Evolutionary conservation across 768 basidiomycete species (phyloP), one percentile per base, ranked within the genome.

Genomic region (Pisolithus orientalis): DNA sequence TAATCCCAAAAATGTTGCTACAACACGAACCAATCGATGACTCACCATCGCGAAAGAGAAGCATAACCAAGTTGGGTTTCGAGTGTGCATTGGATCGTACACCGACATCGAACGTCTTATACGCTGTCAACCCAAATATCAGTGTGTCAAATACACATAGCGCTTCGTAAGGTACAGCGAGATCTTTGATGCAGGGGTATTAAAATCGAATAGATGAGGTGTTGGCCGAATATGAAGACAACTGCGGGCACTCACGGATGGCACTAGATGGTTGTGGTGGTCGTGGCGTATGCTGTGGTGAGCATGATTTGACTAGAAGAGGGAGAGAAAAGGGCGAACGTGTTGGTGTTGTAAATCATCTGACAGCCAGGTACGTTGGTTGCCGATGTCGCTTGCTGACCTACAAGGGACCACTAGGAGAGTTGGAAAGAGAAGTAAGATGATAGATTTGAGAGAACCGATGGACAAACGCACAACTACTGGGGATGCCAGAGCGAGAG

Each of bases 31-130:
- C 31, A 16, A 40, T 3, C 24, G 17, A 34, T 25, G 24, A 68
- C 74, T 52, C 52, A 79, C 81, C 80, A 57, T 82, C 80, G 55
- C 78, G 68, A 25, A 75, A 61, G 8, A 82, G 62, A 17, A 79
- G 59, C 17, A 69, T 65, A 6, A 79, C 55, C 4, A 81, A 54
- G 31, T 73, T 70, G 50, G n/a, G 66, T 62, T 28, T 54, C 53
- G 59, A 14, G 46, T 43, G 29, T 28, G 47, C 45, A 16, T 44
- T 53, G 49, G 62, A 64, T 28, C 66, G 65, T 50, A 54, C 60
- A 47, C 72, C 57, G 10, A 65, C 63, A 49, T 59, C 71, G 66
- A 65, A 72, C 4, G 78, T 77, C 59, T 75, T 78, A 57, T 60
- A 57, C n/a, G 81, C 44, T 0, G 77, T 82, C 21, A 82, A 63